These are phyloP conservation scores for Anthoceros angustus DNA, from an alignment of 225 moss, liverwort and hornwort genomes.

Conservation along the genomic window DNA sequence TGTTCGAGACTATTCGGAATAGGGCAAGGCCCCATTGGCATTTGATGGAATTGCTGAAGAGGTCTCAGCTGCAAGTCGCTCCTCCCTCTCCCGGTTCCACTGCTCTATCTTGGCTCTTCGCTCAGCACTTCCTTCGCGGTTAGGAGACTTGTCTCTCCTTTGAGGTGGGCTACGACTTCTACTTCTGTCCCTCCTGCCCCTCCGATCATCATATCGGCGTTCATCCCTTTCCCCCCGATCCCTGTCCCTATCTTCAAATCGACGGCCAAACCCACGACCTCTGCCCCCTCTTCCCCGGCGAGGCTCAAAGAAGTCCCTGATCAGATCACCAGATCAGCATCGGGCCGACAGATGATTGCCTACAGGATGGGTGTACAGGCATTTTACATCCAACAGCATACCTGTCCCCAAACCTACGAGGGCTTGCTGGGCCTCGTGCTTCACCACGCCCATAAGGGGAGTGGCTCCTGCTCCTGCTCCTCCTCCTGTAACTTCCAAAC, in stretches of 20 bases:
- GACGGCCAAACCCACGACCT: constrained; percentile 75
- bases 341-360: background rate
- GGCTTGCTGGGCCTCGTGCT: constrained; percentile 96
- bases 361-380: background rate
- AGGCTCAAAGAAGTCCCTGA: constrained; percentile 80
- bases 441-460: constrained; percentile 98
- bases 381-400: constrained; percentile 6
- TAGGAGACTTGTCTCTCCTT: constrained; percentile 65
- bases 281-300: constrained; percentile 70
- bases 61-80: constrained; percentile 57
- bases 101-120: constrained; percentile 93
- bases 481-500: constrained; percentile 85
- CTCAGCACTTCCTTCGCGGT: constrained; percentile 93
- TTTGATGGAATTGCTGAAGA: constrained; percentile 20
- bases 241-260: constrained; percentile 25
- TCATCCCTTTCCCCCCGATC: constrained; percentile 66
- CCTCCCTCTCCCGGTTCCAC: constrained; percentile 98
- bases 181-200: constrained; percentile 81
- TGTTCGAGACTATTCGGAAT: constrained; percentile 47
- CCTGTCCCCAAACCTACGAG: constrained; percentile 89
- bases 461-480: constrained; percentile 97
- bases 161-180: constrained; percentile 64
- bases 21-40: constrained; percentile 53
- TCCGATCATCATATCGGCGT: constrained; percentile 49
- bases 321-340: background rate